Conservation (phyloP, 768 basidiomycete species). For the Hydnomerulius pinastri region DNA sequence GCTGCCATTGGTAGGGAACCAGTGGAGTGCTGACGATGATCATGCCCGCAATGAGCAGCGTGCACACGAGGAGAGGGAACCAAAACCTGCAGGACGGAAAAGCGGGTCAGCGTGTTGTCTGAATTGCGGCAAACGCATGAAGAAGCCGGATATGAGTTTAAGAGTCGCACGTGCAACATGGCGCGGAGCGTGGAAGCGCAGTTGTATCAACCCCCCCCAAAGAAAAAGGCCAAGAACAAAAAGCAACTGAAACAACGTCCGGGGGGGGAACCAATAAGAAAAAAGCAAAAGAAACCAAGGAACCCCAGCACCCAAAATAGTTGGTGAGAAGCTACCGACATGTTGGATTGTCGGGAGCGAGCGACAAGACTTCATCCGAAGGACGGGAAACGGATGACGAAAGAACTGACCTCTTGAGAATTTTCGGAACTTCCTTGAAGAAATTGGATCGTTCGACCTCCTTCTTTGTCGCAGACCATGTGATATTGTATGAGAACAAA, state of each 20-base stretch:
- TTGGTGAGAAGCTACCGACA: no score
- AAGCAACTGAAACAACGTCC: no score
- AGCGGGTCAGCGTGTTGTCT: conserved; percentile 16
- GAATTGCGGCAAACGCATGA: conserved; percentile 6
- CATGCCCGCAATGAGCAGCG: conserved; percentile 55
- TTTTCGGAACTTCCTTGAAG: conserved; percentile 85
- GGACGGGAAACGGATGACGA: background rate
- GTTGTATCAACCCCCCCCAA: no score
- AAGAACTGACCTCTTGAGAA: conserved; percentile 50
- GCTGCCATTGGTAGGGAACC: conserved; percentile 68
- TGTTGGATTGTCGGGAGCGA: background rate
- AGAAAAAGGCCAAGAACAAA: no score
- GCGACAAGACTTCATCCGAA: background rate
- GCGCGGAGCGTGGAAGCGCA: no score
- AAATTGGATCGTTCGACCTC: conserved; percentile 89
- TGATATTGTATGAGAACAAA: conserved; percentile 58
- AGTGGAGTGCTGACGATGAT: conserved; percentile 54
- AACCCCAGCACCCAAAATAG: no score
- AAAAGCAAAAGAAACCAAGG: no score
- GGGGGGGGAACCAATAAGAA: no score
- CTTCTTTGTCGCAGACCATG: conserved; percentile 68
- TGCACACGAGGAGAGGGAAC: conserved; percentile 50
- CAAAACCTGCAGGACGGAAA: conserved; percentile 28
- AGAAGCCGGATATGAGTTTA: background rate
- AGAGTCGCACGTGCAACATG: no score